Evolutionary conservation across 2,329 filamentous ascomycete species (phyloP), one percentile per base, ranked within the genome.

Genomic region (Pseudovirgaria hyperparasitica): DNA sequence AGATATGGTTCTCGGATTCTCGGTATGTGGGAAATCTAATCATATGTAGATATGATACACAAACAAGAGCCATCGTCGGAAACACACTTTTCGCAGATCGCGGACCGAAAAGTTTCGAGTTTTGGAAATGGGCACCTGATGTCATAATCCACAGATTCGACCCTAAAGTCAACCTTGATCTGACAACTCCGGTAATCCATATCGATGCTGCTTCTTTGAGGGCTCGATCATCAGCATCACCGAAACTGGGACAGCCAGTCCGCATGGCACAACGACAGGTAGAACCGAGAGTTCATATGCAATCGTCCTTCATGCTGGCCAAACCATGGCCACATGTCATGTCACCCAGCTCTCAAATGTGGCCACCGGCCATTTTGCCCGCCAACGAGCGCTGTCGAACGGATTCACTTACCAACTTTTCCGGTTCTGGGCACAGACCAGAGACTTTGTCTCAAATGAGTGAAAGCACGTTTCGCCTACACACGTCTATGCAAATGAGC

Each of bases 1-100:
- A 81, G 52, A 62, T 94, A 36, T 94, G 86, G 86, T 87, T 93
- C 45, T 70, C 73, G 32, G 82, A 93, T 50, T 66, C 63, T 2
- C 67, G 75, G 16, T 65, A 82, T 25, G 76, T 69, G 2, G 86
- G 86, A 0, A 79, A 78, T 46, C 53, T 93, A 22, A 65, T 92
- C 15, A 45, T 93, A 20, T 66, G 69, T n/a, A 73, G 80, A 9
- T 94, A 85, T 44, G 74, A 93, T 46, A 68, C 73, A 23, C 57
- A 69, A 4, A 64, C 71, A 22, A 79, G 76, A 10, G 76, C 74
- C 40, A 92, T 94, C 30, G 81, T 90, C 54, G 84, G 72, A 3
- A 84, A 86, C 46, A 70, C 76, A 10, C 58, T 94, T 10, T 58
- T 86, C 4, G 82, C 80, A 2, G 67, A 74, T 27, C 65, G 73